These are phyloP conservation scores for Neophaeococcomyces aloes DNA, from an alignment of 2,329 filamentous ascomycete species.

Conservation along the genomic window DNA sequence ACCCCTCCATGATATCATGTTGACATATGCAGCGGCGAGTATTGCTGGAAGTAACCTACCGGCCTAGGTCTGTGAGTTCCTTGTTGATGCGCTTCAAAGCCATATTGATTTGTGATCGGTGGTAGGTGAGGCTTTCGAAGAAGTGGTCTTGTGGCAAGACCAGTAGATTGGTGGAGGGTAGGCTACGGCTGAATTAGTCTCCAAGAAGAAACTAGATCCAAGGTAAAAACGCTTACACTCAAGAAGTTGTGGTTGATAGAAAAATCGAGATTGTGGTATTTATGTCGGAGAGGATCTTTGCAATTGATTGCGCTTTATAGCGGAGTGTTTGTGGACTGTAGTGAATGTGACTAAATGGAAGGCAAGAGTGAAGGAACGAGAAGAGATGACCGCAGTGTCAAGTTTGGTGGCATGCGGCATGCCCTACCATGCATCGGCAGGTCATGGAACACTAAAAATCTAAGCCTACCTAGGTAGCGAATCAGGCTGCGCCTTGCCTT, in stretches of 20 bases:
- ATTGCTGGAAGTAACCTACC: conserved; percentile 28
- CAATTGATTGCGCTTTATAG: conserved; percentile 1
- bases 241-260: not conserved
- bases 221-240: not conserved
- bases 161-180: conserved; percentile 1
- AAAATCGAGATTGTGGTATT: conserved; percentile 1
- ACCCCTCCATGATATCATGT: conserved; percentile 5
- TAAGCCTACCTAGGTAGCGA: too few species aligned
- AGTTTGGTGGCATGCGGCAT: conserved; percentile 8
- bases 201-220: not conserved
- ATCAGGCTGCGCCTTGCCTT: conserved; percentile 4
- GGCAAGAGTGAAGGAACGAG: conserved; percentile 7
- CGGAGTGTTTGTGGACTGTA: not conserved
- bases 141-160: conserved; percentile 10
- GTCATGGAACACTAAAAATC: not conserved
- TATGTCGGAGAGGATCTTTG: conserved; percentile 1
- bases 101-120: conserved; percentile 28
- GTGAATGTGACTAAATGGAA: conserved; percentile 6
- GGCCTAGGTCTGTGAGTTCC: conserved; percentile 43
- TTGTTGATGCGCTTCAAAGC: conserved; percentile 46
- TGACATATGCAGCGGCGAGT: not conserved
- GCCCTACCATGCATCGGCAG: not conserved
- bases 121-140: conserved; percentile 5
- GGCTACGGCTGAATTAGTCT: conserved; percentile 2
- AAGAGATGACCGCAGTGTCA: conserved; percentile 7